Evolutionary conservation across 306 rosid species (phyloP).

Genomic region (Quillaja saponaria): DNA sequence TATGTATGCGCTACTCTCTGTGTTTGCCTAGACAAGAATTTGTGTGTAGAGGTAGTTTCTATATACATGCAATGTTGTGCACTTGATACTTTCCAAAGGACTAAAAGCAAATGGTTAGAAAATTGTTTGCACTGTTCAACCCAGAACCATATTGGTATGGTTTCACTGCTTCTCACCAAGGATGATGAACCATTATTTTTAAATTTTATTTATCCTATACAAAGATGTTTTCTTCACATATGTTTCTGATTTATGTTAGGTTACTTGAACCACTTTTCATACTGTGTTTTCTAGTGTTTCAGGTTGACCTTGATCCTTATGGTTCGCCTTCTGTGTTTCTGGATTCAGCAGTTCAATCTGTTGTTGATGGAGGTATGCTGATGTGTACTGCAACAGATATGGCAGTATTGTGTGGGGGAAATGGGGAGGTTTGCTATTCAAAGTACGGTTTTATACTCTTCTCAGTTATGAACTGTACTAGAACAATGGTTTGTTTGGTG

Average conservation of each 20-base stretch:
- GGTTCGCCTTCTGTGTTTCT: constrained; percentile 95
- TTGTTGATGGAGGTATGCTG: constrained; percentile 91
- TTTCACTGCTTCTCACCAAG: not conserved
- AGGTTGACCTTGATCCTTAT: constrained; percentile 99
- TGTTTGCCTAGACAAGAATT: not conserved
- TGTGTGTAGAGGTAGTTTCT: not conserved
- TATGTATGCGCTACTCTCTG: constrained; percentile 40
- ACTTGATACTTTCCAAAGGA: not conserved
- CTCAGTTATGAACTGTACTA: constrained; percentile 12
- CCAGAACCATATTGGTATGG: not conserved
- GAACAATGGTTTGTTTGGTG: constrained; percentile 14
- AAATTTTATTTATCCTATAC: not conserved
- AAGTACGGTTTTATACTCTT: constrained; percentile 62
- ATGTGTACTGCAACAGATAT: constrained; percentile 99
- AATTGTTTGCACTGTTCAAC: not conserved
- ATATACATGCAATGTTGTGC: not conserved
- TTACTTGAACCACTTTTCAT: constrained; percentile 13
- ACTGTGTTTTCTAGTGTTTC: constrained; percentile 35
- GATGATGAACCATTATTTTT: not conserved
- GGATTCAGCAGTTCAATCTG: constrained; percentile 96
- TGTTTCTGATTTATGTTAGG: not conserved
- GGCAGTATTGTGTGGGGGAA: constrained; percentile 97
- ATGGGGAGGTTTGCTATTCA: constrained; percentile 99
- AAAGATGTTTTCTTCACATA: not conserved
- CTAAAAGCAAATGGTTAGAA: not conserved